Evolutionary conservation across 2,329 filamentous ascomycete species (phyloP), one percentile per base, ranked within the genome.

Genomic region (Penicillium fuscoglaucum): DNA sequence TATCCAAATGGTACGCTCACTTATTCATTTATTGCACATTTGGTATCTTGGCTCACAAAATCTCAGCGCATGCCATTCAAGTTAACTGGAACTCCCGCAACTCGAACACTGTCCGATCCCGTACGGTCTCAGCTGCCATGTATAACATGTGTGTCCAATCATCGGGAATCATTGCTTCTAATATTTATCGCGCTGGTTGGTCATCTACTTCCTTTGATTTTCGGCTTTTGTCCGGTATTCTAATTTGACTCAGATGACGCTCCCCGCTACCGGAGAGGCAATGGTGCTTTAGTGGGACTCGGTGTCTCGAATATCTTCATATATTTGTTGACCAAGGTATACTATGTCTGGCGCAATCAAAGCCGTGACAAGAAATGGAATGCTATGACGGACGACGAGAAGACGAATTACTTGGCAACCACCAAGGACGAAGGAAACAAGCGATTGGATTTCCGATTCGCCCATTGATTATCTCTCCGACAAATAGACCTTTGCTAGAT

Each of bases 21-120:
- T n/a, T 40, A 19, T 40, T 21, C 5, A n/a, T 3, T 21, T 37
- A 9, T 29, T 45, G 5, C 29, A 40, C 10, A 31, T 3, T 26
- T 29, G 4, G 8, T 12, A 24, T 41, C 3, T 19, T 43, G 10
- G 37, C 48, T 63, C 19, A 64, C 43, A 33, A 51, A n/a, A 17
- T 21, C 15, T 12, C 55, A 72, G 83, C 83, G 54, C 83, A 85
- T 63, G 81, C 83, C 10, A 78, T 85, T 29, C 70, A 84, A 60
- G 76, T 76, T 6, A 73, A 67, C 7, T 74, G 74, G 65, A 76
- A 71, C 46, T 75, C 72, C 26, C 70, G 76, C 10, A 77, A 77
- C 47, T 71, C 74, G 4, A 76, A 76, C 46, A 73, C 71, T 1
- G 74, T 77, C 13, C 63, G 74, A 15, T 73, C 73, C 6, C 67